These are phyloP conservation scores for Lepidium aucheri DNA, from an alignment of 345 rosid species.

Conservation along the genomic window DNA sequence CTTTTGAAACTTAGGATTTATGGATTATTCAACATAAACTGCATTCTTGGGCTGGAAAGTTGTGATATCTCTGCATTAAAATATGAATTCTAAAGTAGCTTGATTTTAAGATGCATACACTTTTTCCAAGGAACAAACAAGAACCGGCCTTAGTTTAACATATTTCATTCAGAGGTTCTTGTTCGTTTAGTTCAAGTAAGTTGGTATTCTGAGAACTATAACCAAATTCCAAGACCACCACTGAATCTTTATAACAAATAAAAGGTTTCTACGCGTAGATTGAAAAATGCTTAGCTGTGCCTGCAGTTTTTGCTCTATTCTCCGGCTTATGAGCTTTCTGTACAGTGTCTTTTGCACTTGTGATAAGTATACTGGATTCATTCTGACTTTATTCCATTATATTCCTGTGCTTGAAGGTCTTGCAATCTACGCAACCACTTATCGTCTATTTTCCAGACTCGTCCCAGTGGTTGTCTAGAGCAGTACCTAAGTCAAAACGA, in stretches of 20 bases:
- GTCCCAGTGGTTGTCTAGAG: slow-evolving; percentile 90
- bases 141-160: background rate
- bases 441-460: slow-evolving; percentile 90
- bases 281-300: background rate
- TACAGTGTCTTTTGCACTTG: background rate
- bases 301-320: background rate
- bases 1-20: background rate
- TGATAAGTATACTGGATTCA: background rate
- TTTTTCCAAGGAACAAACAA: background rate
- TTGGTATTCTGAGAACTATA: background rate
- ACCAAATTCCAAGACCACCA: background rate
- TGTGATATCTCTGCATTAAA: background rate
- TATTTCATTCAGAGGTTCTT: background rate
- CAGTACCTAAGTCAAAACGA: slow-evolving; percentile 64
- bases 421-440: slow-evolving; percentile 66
- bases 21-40: background rate
- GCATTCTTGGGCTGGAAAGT: background rate
- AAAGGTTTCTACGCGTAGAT: background rate
- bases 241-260: background rate
- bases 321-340: background rate
- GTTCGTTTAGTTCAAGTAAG: background rate
- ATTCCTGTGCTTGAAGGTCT: slow-evolving; percentile 54
- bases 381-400: background rate
- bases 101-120: background rate
- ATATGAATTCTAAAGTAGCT: background rate